phyloP scores from a whole-genome alignment of 306 rosid species.

The Parietaria judaica region DNA sequence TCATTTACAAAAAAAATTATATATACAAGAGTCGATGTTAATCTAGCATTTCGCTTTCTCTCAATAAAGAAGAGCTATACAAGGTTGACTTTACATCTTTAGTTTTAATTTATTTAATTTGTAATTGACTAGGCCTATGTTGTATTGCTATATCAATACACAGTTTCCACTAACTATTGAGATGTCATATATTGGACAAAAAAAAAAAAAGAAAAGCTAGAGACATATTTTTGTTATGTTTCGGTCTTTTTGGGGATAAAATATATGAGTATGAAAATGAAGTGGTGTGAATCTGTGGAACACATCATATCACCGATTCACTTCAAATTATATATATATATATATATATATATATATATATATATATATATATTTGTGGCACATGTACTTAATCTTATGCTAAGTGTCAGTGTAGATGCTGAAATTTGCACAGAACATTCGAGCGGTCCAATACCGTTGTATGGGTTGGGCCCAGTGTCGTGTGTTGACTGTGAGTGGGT shows the following conservation, averaged over 20 bases:
- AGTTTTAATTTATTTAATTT: neutral
- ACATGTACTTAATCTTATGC: too few relatives aligned
- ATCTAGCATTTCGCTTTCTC: constrained; percentile 4
- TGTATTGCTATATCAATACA: neutral
- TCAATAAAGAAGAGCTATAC: neutral
- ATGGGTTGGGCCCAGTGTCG: too few relatives aligned
- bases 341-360: neutral
- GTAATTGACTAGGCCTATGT: neutral
- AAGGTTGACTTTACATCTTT: constrained; percentile 1
- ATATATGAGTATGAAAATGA: constrained; percentile 4
- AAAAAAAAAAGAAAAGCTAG: neutral
- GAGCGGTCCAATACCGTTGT: too few relatives aligned
- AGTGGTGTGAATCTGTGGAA: neutral
- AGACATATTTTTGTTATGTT: neutral
- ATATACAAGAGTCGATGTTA: too few relatives aligned
- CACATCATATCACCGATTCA: constrained; percentile 11
- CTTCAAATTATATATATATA: too few relatives aligned
- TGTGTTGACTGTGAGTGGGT: too few relatives aligned
- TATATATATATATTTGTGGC: too few relatives aligned
- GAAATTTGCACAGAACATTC: too few relatives aligned
- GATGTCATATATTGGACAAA: neutral
- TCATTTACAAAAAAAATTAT: neutral
- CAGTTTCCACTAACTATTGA: constrained; percentile 1
- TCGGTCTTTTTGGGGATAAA: neutral
- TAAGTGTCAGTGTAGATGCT: too few relatives aligned